Evolutionary conservation across 208 protist genomes (phyloP).

Genomic region (Trypanosoma conorhini): DNA sequence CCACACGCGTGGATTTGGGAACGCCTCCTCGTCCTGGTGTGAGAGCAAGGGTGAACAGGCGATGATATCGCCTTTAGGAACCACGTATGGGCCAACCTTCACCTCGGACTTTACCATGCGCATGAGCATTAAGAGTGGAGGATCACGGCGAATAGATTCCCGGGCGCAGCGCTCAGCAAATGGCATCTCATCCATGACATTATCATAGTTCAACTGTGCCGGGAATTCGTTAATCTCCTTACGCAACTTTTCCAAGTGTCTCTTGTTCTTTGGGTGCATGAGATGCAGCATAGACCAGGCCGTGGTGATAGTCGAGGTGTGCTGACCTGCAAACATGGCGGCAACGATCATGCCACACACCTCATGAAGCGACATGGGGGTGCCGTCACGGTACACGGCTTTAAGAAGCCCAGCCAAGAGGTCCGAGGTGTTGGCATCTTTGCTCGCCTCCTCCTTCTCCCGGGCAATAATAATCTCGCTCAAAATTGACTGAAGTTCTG

Average conservation of each 20-base stretch:
- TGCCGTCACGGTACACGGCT: conserved; percentile 87
- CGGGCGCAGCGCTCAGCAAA: conserved; percentile 80
- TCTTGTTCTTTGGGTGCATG: conserved; percentile 67
- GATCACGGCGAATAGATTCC: conserved; percentile 92
- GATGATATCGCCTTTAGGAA: conserved; percentile 91
- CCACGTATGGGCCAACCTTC: conserved; percentile 73
- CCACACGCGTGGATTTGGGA: conserved; percentile 79
- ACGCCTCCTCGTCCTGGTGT: conserved; percentile 83
- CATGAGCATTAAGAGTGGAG: conserved; percentile 93
- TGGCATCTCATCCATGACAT: conserved; percentile 91
- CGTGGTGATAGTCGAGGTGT: conserved; percentile 91
- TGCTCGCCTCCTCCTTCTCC: conserved; percentile 78
- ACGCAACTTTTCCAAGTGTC: conserved; percentile 55
- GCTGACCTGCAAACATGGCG: conserved; percentile 94
- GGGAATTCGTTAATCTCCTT: conserved; percentile 83
- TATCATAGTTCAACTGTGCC: conserved; percentile 83
- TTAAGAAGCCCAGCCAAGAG: conserved; percentile 85
- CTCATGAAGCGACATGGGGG: conserved; percentile 85
- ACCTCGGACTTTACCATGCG: conserved; percentile 85
- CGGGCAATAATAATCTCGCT: conserved; percentile 85
- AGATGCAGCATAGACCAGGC: conserved; percentile 91
- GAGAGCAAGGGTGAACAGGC: conserved; percentile 81
- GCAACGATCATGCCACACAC: conserved; percentile 93
- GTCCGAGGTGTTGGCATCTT: conserved; percentile 78
- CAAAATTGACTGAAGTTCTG: conserved; percentile 85